Percentiles rank a stretch among this genome's conserved stretches.
Conservation (phyloP, 2,329 filamentous ascomycete species). For the Lasiodiplodia citricola region DNA sequence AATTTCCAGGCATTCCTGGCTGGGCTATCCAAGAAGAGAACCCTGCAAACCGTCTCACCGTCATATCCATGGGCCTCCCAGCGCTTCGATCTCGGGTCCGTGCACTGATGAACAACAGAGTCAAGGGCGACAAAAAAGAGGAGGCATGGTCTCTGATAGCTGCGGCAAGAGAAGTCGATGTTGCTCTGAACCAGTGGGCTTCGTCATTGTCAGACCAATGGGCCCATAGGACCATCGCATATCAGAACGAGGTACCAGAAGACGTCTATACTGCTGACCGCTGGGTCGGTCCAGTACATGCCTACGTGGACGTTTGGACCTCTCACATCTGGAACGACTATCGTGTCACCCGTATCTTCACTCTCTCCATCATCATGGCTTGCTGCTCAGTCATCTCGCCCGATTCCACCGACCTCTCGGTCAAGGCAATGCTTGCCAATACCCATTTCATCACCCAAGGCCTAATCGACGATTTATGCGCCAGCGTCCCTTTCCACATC, state of each 20-base stretch:
- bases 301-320: constrained; percentile 46
- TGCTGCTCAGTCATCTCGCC: constrained; percentile 40
- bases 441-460: constrained; percentile 41
- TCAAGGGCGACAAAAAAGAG: constrained; percentile 28
- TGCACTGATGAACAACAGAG: constrained; percentile 35
- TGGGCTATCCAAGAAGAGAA: constrained; percentile 46
- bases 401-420: constrained; percentile 43
- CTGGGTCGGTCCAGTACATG: constrained; percentile 47
- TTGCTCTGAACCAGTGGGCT: constrained; percentile 45
- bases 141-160: constrained; percentile 43
- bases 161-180: constrained; percentile 44
- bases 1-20: constrained; percentile 42
- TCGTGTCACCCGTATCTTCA: constrained; percentile 48
- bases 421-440: constrained; percentile 35
- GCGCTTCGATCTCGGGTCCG: constrained; percentile 43
- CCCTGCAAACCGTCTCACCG: constrained; percentile 46
- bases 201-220: constrained; percentile 42
- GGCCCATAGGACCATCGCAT: constrained; percentile 40
- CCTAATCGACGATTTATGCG: constrained; percentile 47
- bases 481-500: constrained; percentile 47
- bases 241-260: constrained; percentile 36
- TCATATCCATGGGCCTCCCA: constrained; percentile 47
- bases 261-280: constrained; percentile 38
- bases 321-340: constrained; percentile 50
- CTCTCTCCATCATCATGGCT: constrained; percentile 44